Conservation (phyloP, 768 basidiomycete genomes). For the Coprinopsis sp. region DNA sequence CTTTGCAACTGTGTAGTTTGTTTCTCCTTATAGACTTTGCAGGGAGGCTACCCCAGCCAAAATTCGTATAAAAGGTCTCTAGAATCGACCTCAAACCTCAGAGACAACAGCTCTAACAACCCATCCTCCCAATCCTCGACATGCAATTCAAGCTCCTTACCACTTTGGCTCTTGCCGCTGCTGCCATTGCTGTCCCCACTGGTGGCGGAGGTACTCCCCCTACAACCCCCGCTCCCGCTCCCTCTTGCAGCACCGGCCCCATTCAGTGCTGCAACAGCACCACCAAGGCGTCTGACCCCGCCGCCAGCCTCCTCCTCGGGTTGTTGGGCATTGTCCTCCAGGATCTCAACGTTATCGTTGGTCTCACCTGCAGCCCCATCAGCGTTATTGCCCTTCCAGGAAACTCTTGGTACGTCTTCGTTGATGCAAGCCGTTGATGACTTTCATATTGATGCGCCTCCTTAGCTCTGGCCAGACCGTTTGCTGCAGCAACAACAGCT, state of each 20-base stretch:
- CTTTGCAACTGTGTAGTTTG: no score
- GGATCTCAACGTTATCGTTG: slow-evolving; percentile 21
- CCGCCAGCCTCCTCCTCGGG: slow-evolving; percentile 8
- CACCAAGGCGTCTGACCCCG: slow-evolving; percentile 7
- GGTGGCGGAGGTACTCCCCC: no score
- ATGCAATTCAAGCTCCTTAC: slow-evolving; percentile 12
- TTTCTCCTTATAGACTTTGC: no score
- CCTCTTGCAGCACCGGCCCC: slow-evolving; percentile 1
- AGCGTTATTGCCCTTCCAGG: slow-evolving; percentile 20
- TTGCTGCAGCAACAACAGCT: slow-evolving; percentile 26
- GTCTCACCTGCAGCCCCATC: slow-evolving; percentile 25
- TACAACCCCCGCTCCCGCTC: neutral
- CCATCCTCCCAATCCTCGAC: no score
- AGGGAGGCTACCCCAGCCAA: no score
- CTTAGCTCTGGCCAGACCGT: slow-evolving; percentile 24
- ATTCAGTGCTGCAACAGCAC: slow-evolving; percentile 7
- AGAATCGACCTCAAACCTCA: no score
- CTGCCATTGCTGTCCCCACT: neutral
- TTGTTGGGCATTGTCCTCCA: slow-evolving; percentile 21
- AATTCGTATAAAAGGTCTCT: no score
- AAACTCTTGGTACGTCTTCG: slow-evolving; percentile 17
- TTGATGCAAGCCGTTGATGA: no score
- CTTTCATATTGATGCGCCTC: no score
- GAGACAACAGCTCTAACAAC: no score
- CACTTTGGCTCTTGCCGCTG: slow-evolving; percentile 2